Base-by-base conservation (phyloP, 371 early-diverging fungal genomes). In the Mortierella sp. region DNA sequence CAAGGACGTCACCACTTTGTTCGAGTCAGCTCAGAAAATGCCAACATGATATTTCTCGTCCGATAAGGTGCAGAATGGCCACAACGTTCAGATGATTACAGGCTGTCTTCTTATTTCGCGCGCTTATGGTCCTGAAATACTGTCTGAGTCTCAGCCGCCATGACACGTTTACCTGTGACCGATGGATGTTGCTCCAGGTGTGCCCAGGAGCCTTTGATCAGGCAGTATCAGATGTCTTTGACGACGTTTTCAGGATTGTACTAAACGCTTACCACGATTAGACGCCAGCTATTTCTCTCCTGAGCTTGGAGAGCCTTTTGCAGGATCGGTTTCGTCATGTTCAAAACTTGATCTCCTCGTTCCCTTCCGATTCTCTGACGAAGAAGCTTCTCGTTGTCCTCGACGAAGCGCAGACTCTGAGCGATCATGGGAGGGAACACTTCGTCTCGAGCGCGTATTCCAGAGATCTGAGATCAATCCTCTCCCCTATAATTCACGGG, bases 131-230 rank as follows among this genome's bases (percentile, higher is more conserved):
- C 54, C 71, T 76, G 49, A 43, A 71, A 60, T 51, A 70, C 71
- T 76, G 76, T 59, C 64, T 68, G 60, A 70, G 71, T 67, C 67
- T 76, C 71, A 49, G 61, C 42, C 37, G 55, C 66, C 28, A 31
- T 58, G 76, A 70, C 61, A 64, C 68, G 55, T 76, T 70, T 70
- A 70, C 76, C 26, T 70, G 67, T 58, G 70, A 76, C 9, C 70
- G 76, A 28, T 76, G 70, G 76, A 76, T 76, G 76, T 64, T 76
- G 37, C 64, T 75, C 67, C 67, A 70, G 70, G 64, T 76, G 45
- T 66, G 70, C 60, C 70, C 71, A 31, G 67, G 70, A 70, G 76
- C 70, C 70, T 76, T 75, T 67, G 68, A 67, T 22, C 15, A 47
- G 32, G 22, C 68, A 31, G 58, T 75, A 58, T 51, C 67, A 45